These are phyloP conservation scores for Spathaspora sp. DNA, from an alignment of 1,139 yeast species.

Conservation along the genomic window DNA sequence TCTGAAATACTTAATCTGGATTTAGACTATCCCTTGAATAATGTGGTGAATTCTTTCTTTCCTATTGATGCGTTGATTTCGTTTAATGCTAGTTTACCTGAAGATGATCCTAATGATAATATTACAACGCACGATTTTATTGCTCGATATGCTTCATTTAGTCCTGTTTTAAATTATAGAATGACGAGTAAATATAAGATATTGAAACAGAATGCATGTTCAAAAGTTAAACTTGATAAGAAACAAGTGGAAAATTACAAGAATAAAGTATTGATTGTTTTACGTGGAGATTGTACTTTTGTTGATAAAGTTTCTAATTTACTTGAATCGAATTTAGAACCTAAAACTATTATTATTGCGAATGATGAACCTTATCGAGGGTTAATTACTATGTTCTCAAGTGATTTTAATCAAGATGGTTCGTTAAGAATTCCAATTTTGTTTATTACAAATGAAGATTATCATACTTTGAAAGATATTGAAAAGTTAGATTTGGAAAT, in stretches of 20 bases:
- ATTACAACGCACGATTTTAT: conserved; percentile 23
- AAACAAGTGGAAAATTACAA: conserved; percentile 11
- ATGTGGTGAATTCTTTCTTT: conserved; percentile 40
- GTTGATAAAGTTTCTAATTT: conserved; percentile 38
- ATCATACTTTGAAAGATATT: conserved; percentile 18
- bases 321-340: conserved; percentile 27
- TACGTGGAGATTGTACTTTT: conserved; percentile 46
- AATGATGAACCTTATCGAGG: conserved; percentile 43
- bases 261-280: conserved; percentile 31
- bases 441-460: conserved; percentile 42
- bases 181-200: conserved; percentile 26
- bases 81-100: conserved; percentile 25
- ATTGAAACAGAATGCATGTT: conserved; percentile 34
- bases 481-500: conserved; percentile 16
- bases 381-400: conserved; percentile 45
- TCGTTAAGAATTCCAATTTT: conserved; percentile 34
- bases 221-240: conserved; percentile 15
- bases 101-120: conserved; percentile 9
- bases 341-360: conserved; percentile 38
- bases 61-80: conserved; percentile 40
- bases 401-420: conserved; percentile 39
- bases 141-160: conserved; percentile 46
- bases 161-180: conserved; percentile 31
- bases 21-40: conserved; percentile 37
- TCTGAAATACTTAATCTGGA: conserved; percentile 16